Base-by-base conservation (phyloP, 2,329 filamentous ascomycete genomes). In the Cytospora chrysosperma region DNA sequence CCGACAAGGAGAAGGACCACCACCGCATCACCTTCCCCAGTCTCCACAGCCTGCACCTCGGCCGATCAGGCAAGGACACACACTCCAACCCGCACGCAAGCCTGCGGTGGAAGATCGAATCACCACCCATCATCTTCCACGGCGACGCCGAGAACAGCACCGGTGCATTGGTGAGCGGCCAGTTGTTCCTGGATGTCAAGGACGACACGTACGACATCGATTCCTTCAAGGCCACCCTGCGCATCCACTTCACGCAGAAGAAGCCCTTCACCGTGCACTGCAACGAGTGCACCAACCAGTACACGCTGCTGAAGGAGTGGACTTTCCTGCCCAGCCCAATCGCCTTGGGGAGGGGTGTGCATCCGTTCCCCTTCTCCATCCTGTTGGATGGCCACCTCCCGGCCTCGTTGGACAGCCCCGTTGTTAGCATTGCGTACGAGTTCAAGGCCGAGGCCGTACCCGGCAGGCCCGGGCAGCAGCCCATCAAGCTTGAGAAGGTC, bases 301-400 rank as follows among this genome's bases (percentile, higher is more conserved):
- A 82, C 64, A 92, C 87, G 40, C 87, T 93, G 73, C 77, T 98
- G 67, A 88, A 89, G 75, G 86, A 82, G 59, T 97, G 93, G 92
- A 85, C 85, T 34, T 90, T 98, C 71, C 77, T 96, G 63, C 83
- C 82, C 21, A 80, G 81, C 52, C 81, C 84, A 51, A 76, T 82
- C 21, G 75, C 75, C 13, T 75, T 88, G 61, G 73, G 74, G 65
- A 82, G 79, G 72, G 85, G 89, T 65, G 77, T 82, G 56, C 92
- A 97, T 75, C 82, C 86, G 53, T 96, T 93, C 73, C 94, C 95
- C 56, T 97, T 97, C 76, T 96, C 92, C 70, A 89, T 92, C 69
- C 82, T 97, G 58, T 85, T 99, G 52, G 87, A 88, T 1, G 95
- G 95, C 24, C 85, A 94, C 71, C 83, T 97, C n/a, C 93, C 94